Base-by-base conservation (phyloP, 2,329 filamentous ascomycete genomes). In the Mollisiaceae sp. region DNA sequence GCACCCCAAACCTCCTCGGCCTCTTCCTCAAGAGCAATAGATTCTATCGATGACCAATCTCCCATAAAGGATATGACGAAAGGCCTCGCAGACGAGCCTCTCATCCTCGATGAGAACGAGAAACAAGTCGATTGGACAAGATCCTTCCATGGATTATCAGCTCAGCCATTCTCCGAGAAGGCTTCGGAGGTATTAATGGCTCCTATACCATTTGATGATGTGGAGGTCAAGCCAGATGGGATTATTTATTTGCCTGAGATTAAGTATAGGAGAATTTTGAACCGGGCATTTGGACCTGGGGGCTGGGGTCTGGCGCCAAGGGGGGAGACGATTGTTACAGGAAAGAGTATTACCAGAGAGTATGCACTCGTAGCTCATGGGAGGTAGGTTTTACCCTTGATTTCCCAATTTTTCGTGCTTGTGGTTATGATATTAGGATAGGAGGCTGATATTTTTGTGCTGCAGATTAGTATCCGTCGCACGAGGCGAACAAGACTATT, bases 231-330 rank as follows among this genome's bases (percentile, higher is more conserved):
- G 82, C 94, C 95, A 38, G 95, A 99, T 80, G 95, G 95, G 39
- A 94, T 99, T 72, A 83, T 98, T 66, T 99, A 98, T 78, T 83
- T 99, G 65, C 95, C 95, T 14, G 95, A 99, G 83, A 98, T 99
- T 83, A 97, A 98, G 81, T 99, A 99, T 81, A 84, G 95, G 54
- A 84, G 94, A 69, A 94, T 97, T 69, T 79, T 99, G 73, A 97
- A 98, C 78, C 82, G 84, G 74, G 93, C 93, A 0, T 99, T 99
- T 80, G 94, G 95, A 0, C 95, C 95, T 0, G 95, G 96, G 62
- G 95, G 91, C 8, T 99, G 95, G 95, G 95, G 95, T 0, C 81
- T 99, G 62, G 94, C 94, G 63, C 95, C 95, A 11, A 83, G 94
- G 65, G 91, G 93, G n/a, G 87, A 89, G 36, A 92, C 90, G 77